Conservation (phyloP, 2,329 filamentous ascomycete genomes). For the Claviceps digitariae region DNA sequence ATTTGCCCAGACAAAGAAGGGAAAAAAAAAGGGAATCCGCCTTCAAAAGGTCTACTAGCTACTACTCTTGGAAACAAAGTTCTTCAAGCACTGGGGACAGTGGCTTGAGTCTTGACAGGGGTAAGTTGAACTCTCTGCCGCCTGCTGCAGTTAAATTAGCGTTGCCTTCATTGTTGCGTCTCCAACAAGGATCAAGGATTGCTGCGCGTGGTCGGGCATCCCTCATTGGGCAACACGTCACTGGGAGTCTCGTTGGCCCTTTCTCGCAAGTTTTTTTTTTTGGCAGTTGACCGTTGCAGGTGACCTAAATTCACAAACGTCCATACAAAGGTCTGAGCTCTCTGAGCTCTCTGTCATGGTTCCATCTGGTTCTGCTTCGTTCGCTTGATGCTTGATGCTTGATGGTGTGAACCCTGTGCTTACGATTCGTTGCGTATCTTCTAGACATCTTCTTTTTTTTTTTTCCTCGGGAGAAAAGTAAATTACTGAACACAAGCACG, state of each 20-base stretch:
- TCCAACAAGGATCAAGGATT: not conserved
- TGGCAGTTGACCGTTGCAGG: not conserved
- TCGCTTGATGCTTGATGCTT: not conserved
- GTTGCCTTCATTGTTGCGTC: not conserved
- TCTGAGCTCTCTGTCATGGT: not conserved
- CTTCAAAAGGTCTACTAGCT: too few relatives aligned
- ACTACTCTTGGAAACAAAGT: not conserved
- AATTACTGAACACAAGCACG: too few relatives aligned
- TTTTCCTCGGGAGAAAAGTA: too few relatives aligned
- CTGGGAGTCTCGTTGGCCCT: not conserved
- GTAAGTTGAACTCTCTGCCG: not conserved
- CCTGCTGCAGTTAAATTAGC: not conserved
- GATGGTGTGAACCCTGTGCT: not conserved
- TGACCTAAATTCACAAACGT: not conserved
- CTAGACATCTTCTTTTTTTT: not conserved
- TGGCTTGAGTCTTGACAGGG: not conserved
- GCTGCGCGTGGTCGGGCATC: not conserved
- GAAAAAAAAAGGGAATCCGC: not conserved
- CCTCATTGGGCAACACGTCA: slow-evolving; percentile 1
- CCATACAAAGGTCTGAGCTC: too few relatives aligned
- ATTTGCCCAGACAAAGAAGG: too few relatives aligned
- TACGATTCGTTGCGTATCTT: not conserved
- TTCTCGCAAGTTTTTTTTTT: not conserved
- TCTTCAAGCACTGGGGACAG: too few relatives aligned
- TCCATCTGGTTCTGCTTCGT: not conserved